Percentiles rank a stretch among this genome's conserved stretches.
These are phyloP conservation scores for Recurvomyces mirabilis DNA, from an alignment of 495 filamentous ascomycete genomes.

Conservation along the genomic window DNA sequence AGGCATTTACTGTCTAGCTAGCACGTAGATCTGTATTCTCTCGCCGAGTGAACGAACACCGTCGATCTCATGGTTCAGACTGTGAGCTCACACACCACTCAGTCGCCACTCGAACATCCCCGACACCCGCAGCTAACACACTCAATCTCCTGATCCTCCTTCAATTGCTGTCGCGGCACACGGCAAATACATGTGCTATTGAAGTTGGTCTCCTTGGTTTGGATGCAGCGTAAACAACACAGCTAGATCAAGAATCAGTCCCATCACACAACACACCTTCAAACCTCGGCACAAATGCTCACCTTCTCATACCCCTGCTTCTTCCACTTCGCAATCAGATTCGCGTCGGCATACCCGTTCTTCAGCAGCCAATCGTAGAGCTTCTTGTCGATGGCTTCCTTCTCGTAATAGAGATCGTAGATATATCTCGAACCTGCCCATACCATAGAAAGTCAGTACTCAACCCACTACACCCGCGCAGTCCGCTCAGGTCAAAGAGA, in stretches of 20 bases:
- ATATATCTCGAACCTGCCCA: constrained; percentile 66
- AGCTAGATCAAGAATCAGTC: constrained; percentile 41
- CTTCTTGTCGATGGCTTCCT: constrained; percentile 81
- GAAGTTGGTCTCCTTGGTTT: constrained; percentile 99
- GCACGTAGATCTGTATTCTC: too few relatives aligned
- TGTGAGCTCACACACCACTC: too few relatives aligned
- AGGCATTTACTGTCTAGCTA: too few relatives aligned
- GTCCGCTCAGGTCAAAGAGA: constrained; percentile 19
- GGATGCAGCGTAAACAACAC: constrained; percentile 91
- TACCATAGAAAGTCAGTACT: constrained; percentile 1
- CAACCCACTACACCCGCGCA: background rate
- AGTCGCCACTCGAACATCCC: constrained; percentile 83
- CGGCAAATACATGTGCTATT: constrained; percentile 96
- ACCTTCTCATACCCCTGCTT: constrained; percentile 98
- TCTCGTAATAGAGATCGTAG: constrained; percentile 96
- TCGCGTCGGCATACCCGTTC: constrained; percentile 88
- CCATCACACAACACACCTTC: background rate
- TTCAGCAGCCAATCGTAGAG: constrained; percentile 96
- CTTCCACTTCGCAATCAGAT: constrained; percentile 98
- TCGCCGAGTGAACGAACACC: too few relatives aligned
- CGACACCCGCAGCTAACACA: constrained; percentile 95
- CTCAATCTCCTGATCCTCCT: constrained; percentile 80
- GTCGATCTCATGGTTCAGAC: too few relatives aligned
- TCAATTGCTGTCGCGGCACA: constrained; percentile 82
- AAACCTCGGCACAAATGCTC: constrained; percentile 21